Evolutionary conservation across 345 rosid genomes (phyloP).

Genomic region (Heritiera fomes): DNA sequence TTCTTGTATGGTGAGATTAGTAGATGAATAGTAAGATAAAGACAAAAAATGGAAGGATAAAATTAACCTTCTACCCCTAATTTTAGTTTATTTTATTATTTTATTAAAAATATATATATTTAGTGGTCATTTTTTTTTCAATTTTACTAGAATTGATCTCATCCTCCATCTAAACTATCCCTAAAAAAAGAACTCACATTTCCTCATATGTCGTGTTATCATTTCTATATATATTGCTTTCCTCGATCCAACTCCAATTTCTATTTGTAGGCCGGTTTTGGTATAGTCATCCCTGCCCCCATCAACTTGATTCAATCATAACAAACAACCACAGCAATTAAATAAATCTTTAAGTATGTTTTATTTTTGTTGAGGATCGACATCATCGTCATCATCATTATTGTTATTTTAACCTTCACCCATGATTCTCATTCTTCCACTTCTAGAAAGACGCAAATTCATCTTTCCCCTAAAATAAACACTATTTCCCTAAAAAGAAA

Average conservation of each 20-base stretch:
- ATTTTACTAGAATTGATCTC: no score
- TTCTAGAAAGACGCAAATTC: neutral
- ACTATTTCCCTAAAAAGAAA: neutral
- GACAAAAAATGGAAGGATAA: no score
- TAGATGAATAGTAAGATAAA: no score
- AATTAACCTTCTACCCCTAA: no score
- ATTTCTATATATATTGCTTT: neutral
- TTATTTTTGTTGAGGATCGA: neutral
- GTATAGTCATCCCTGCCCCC: neutral
- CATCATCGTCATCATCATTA: neutral
- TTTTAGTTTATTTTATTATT: no score
- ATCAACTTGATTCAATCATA: no score
- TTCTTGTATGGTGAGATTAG: no score
- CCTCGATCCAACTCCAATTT: neutral
- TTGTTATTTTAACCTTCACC: neutral
- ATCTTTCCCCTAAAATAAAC: neutral
- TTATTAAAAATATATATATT: no score
- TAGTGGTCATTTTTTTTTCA: no score
- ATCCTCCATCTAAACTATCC: no score
- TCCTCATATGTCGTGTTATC: neutral
- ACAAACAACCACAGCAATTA: neutral
- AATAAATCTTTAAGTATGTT: neutral
- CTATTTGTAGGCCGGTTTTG: neutral
- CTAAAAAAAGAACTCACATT: neutral
- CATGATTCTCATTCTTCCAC: neutral